Evolutionary conservation across 2,329 filamentous ascomycete species (phyloP), one percentile per base, ranked within the genome.

Genomic region (Chaetomium strumarium): DNA sequence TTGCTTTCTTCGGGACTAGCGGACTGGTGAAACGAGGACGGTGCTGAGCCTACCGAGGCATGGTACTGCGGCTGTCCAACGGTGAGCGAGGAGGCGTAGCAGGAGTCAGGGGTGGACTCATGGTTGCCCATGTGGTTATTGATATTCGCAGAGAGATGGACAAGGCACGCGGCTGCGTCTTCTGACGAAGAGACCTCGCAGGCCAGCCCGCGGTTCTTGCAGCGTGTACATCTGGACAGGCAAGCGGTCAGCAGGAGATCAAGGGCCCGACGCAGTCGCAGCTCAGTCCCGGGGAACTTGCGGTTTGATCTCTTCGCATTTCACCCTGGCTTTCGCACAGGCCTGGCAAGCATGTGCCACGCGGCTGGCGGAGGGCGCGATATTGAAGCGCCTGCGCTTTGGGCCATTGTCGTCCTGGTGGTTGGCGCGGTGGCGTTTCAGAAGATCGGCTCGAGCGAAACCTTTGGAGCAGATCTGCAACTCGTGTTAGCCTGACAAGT

Each of bases 291-390:
- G 41, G 33, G 39, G 19, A 6, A 56, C 60, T 53, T 53, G 50
- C 31, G 77, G 77, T 63, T 80, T 80, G 19, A 68, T 62, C 52
- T 80, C 77, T 55, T 79, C 76, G 55, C 77, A 80, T 58, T 79
- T 80, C 41, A 80, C 75, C 17, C 77, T 69, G 11, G 77, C 76
- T 16, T 70, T 63, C 3, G 77, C 76, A 56, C 77, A 80, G 10
- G 74, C 66, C 20, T 72, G 71, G 57, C 77, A 80, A 13, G 77
- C 77, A 57, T 79, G 75, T 10, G 72, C 75, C 11, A 80, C 77
- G 12, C 77, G 74, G 17, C 74, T 72, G 2, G 73, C 68, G 14
- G 68, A 72, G 3, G 73, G 72, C 1, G 73, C 73, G 1, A 73
- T 64, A 40, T 70, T 70, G 46, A 72, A 71, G 12, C 75, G 71